Evolutionary conservation across 2,329 filamentous ascomycete genomes (phyloP).

Genomic region (Calonectria crousiana): DNA sequence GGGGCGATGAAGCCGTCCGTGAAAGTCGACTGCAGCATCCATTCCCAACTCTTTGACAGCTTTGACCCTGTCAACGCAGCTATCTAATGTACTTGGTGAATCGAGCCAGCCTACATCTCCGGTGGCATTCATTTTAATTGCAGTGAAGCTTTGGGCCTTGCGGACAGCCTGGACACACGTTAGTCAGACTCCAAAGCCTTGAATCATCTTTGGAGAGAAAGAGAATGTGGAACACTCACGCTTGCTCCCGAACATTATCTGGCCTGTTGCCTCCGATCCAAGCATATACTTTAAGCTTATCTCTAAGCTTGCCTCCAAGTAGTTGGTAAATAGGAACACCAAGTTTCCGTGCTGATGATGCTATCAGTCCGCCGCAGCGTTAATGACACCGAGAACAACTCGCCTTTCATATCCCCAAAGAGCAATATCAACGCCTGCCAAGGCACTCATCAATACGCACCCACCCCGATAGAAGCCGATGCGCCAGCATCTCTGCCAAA

Average conservation of each 20-base stretch:
- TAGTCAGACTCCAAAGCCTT: background rate
- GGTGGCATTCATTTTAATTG: conserved; percentile 85
- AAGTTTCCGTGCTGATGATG: conserved; percentile 54
- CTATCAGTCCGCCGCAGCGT: background rate
- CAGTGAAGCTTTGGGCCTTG: conserved; percentile 71
- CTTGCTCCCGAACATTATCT: conserved; percentile 72
- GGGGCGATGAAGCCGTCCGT: conserved; percentile 81
- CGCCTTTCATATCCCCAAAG: conserved; percentile 82
- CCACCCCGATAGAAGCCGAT: conserved; percentile 82
- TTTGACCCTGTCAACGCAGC: conserved; percentile 75
- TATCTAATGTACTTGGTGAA: conserved; percentile 72
- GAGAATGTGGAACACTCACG: conserved; percentile 54
- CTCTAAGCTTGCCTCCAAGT: conserved; percentile 79
- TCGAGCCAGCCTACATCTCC: conserved; percentile 83
- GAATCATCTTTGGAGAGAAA: accelerated
- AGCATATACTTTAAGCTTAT: conserved; percentile 78
- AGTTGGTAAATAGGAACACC: conserved; percentile 79
- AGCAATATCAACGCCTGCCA: conserved; percentile 83
- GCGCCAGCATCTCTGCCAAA: conserved; percentile 82
- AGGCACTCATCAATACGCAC: conserved; percentile 83
- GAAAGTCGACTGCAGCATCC: conserved; percentile 82
- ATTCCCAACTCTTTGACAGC: conserved; percentile 77
- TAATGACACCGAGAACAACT: accelerated
- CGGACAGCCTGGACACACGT: conserved; percentile 57
- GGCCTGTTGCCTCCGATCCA: conserved; percentile 85